Evolutionary conservation across 768 basidiomycete genomes (phyloP).

Genomic region (Agaricus blazei): DNA sequence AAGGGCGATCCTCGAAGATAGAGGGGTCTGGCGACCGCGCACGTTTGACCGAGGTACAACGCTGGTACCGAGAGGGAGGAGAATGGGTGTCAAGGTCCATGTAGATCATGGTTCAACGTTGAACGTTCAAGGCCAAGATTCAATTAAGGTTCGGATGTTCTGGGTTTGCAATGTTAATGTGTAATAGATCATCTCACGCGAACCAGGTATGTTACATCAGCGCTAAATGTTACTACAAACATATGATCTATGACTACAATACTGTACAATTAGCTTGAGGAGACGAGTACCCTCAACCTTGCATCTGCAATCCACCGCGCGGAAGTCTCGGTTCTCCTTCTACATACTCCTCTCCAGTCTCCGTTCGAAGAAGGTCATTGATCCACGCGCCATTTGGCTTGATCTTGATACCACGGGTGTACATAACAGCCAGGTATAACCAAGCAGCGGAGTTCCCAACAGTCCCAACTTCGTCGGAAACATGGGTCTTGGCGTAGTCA

Average conservation of each 20-base stretch:
- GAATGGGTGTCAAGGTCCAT: constrained; percentile 57
- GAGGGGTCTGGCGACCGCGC: constrained; percentile 51
- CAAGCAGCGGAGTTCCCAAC: constrained; percentile 71
- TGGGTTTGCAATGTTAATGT: not conserved
- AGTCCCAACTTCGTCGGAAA: constrained; percentile 80
- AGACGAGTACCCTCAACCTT: constrained; percentile 30
- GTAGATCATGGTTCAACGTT: constrained; percentile 24
- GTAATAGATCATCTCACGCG: not conserved
- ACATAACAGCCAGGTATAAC: constrained; percentile 74
- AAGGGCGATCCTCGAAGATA: constrained; percentile 44
- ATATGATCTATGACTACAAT: not conserved
- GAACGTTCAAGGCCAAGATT: constrained; percentile 5
- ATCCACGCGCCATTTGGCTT: constrained; percentile 81
- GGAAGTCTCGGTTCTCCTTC: constrained; percentile 70
- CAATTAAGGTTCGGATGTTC: not conserved
- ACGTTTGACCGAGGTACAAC: constrained; percentile 38
- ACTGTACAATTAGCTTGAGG: not conserved
- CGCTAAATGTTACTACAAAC: not conserved
- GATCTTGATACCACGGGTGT: constrained; percentile 68
- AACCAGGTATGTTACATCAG: no score
- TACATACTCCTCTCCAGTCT: constrained; percentile 67
- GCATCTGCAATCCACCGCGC: constrained; percentile 52
- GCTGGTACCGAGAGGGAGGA: constrained; percentile 28
- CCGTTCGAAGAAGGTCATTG: constrained; percentile 74
- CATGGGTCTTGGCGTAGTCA: constrained; percentile 66